Evolutionary conservation across 2,329 filamentous ascomycete species (phyloP).

Genomic region (Neopestalotiopsis sp.): DNA sequence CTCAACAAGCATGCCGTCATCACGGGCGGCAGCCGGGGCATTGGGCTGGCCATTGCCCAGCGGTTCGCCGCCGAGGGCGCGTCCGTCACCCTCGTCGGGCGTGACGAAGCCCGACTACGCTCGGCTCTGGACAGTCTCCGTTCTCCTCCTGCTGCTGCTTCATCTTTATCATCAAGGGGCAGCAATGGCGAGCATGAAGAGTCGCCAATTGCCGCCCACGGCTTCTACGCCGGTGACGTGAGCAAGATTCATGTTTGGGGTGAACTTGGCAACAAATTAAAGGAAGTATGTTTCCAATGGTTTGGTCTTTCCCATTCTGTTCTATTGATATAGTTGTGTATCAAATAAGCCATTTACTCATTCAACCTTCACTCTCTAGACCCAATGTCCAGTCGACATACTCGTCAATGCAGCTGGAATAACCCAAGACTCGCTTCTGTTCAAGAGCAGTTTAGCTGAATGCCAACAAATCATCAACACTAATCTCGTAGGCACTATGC

Average conservation of each 20-base stretch:
- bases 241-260: conserved; percentile 24
- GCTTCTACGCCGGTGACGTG: conserved; percentile 30
- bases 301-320: not conserved
- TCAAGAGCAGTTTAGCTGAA: conserved; percentile 53
- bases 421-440: conserved; percentile 68
- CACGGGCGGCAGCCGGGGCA: conserved; percentile 74
- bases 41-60: conserved; percentile 70
- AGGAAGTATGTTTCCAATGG: conserved; percentile 18
- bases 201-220: conserved; percentile 21
- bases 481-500: conserved; percentile 73
- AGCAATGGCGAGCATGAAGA: conserved; percentile 20
- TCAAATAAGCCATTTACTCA: too few species aligned
- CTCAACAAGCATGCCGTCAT: conserved; percentile 62
- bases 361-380: not conserved
- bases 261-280: conserved; percentile 19
- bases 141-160: not conserved
- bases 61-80: conserved; percentile 70
- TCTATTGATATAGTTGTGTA: too few species aligned
- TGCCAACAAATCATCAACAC: conserved; percentile 67
- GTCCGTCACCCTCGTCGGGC: conserved; percentile 65
- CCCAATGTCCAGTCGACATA: conserved; percentile 49
- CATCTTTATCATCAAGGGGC: too few species aligned
- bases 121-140: conserved; percentile 43
- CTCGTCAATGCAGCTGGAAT: conserved; percentile 84
- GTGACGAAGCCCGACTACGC: conserved; percentile 53